A percentile compares a stretch with the other conserved stretches of the same genome.
These are phyloP conservation scores for Globisporangium polare DNA, from an alignment of 352 stramenopile genomes.

Conservation along the genomic window DNA sequence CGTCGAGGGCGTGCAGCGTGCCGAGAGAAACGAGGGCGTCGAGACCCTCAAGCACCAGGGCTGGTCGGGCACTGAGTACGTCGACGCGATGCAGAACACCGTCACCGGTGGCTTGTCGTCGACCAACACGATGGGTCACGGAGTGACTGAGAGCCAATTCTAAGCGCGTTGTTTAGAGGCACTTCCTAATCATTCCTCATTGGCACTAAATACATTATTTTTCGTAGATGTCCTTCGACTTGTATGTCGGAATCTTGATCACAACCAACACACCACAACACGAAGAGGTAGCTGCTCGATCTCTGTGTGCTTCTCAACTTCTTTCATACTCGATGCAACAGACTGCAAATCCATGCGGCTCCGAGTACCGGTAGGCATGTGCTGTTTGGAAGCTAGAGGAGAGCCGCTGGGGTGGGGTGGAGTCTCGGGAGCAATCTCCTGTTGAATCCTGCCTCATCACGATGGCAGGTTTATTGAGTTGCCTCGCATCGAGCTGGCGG, in stretches of 20 bases:
- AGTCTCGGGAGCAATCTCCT: too few relatives aligned
- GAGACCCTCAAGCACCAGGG: constrained; percentile 98
- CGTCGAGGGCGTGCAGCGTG: constrained; percentile 95
- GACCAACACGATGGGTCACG: constrained; percentile 96
- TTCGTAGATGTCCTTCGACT: neutral
- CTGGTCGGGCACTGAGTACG: constrained; percentile 96
- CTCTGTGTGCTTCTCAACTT: too few relatives aligned
- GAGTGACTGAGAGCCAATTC: constrained; percentile 97
- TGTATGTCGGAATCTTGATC: neutral
- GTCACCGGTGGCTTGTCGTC: constrained; percentile 94
- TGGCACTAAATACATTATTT: constrained; percentile 11
- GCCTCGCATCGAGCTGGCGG: too few relatives aligned
- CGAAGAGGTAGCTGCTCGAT: neutral
- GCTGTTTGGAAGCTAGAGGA: too few relatives aligned
- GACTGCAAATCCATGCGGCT: too few relatives aligned
- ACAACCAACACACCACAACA: neutral
- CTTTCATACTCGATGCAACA: too few relatives aligned
- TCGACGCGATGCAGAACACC: constrained; percentile 96
- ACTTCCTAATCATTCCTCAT: neutral
- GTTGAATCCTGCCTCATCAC: too few relatives aligned
- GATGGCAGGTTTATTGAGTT: too few relatives aligned
- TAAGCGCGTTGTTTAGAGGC: constrained; percentile 26
- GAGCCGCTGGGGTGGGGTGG: too few relatives aligned
- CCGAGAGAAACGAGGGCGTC: constrained; percentile 93
- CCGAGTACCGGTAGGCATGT: too few relatives aligned